Base-by-base conservation (phyloP, 2,329 filamentous ascomycete genomes). In the Emmonsiellopsis sp. region DNA sequence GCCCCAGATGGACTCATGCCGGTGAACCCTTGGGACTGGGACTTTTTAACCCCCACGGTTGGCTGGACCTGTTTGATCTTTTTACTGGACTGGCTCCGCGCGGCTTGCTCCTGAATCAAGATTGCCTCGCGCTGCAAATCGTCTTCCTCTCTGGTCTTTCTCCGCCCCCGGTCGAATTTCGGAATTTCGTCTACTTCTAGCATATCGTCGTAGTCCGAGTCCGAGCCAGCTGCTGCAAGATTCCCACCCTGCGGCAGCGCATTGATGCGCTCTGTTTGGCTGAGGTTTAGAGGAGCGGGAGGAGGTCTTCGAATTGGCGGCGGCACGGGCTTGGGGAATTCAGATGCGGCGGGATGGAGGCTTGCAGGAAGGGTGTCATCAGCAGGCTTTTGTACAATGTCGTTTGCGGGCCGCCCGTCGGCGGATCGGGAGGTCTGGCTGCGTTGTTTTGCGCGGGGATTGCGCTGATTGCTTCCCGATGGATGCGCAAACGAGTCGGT, bases 71-170 rank as follows among this genome's bases (percentile, higher is more conserved):
- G 77, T 61, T 82, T 76, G 58, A 74, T 77, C 65, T 78, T 84
- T 75, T 87, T 88, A 66, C 87, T 88, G 0, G 87, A 91, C 33
- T 81, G 72, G 67, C 86, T 90, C 55, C 85, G 79, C 32, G 79
- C 77, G 63, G 88, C 85, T 10, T 85, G 81, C 61, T 90, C 84
- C 63, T 83, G 81, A 49, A 79, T 78, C 46, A 80, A 66, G 1
- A 80, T 82, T n/a, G 84, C 68, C 64, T 92, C 88, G 47, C 91
- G 82, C 52, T 88, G 81, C 52, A 79, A 78, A 60, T 96, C 89
- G 62, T 96, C 91, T 57, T 95, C 88, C 66, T 92, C 89, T 51
- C 91, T 81, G 2, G 90, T 95, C 68, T 86, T 88, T 61, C 88
- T 79, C 55, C 90, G 81, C 7, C 90, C 92, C 57, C 91, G 80